A percentile compares a stretch with the other conserved stretches of the same genome.
Conservation (phyloP, 805 yeast genomes). For the Blastobotrys parvus region DNA sequence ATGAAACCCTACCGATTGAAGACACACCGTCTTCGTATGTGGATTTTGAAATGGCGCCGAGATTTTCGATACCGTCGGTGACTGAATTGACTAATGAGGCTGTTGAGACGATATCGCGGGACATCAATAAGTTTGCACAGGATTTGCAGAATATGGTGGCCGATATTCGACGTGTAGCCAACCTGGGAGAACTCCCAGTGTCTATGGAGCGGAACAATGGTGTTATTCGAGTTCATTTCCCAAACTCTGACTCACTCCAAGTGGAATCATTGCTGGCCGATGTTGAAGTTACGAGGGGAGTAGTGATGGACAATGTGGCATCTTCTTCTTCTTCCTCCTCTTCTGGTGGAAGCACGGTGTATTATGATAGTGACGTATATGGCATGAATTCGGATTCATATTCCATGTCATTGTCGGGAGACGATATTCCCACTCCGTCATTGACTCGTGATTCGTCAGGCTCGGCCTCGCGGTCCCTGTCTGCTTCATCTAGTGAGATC, state of each 20-base stretch:
- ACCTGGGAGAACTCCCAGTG: conserved; percentile 59
- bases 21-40: conserved; percentile 31
- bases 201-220: conserved; percentile 34
- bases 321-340: conserved; percentile 1
- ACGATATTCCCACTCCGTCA: conserved; percentile 5
- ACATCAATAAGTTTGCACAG: conserved; percentile 23
- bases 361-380: conserved; percentile 2
- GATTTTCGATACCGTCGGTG: conserved; percentile 32
- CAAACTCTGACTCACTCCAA: conserved; percentile 54
- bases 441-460: conserved; percentile 2
- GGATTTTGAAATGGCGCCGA: conserved; percentile 46
- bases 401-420: background rate
- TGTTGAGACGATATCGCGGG: conserved; percentile 32
- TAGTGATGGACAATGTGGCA: conserved; percentile 29
- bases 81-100: conserved; percentile 38
- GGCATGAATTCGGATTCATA: background rate
- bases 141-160: conserved; percentile 35
- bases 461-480: no score
- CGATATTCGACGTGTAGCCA: conserved; percentile 38
- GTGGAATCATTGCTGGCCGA: conserved; percentile 52
- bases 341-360: background rate
- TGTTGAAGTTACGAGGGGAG: conserved; percentile 50
- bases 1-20: background rate
- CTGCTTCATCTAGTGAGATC: no score
- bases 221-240: conserved; percentile 53